Conservation (phyloP, 768 basidiomycete genomes). For the Cystobasidium tubakii region DNA sequence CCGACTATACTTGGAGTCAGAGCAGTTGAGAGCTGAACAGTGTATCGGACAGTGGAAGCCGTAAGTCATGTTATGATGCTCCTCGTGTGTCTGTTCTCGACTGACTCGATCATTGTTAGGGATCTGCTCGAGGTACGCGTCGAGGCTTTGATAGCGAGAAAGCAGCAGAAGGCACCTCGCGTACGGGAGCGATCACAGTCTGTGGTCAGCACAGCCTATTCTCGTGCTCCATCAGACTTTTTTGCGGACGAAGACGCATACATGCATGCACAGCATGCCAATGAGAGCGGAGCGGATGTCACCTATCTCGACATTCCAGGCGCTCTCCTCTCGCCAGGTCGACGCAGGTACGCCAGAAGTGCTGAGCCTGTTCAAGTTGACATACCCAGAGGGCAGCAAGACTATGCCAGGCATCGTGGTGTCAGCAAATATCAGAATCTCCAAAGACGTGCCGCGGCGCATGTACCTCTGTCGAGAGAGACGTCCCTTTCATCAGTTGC, state of each 20-base stretch:
- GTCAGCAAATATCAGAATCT: background rate
- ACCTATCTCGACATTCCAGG: background rate
- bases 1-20: slow-evolving; percentile 22
- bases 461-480: background rate
- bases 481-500: slow-evolving; percentile 6
- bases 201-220: slow-evolving; percentile 11
- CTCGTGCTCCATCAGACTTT: slow-evolving; percentile 31
- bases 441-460: background rate
- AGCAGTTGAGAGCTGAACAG: background rate
- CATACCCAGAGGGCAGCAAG: background rate
- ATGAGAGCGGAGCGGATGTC: background rate
- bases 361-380: slow-evolving; percentile 8
- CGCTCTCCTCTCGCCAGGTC: background rate
- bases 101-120: background rate
- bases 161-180: slow-evolving; percentile 17
- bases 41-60: slow-evolving; percentile 13
- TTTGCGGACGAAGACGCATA: slow-evolving; percentile 4
- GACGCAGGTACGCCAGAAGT: slow-evolving; percentile 17
- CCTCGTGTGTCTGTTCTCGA: background rate
- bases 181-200: slow-evolving; percentile 13
- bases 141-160: slow-evolving; percentile 13
- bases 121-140: slow-evolving; percentile 6
- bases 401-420: background rate
- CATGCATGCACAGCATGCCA: background rate
- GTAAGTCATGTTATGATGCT: slow-evolving; percentile 2